A percentile compares a stretch with the other conserved stretches of the same genome.
Conservation (phyloP, 345 rosid species). For the Balakata baccata region DNA sequence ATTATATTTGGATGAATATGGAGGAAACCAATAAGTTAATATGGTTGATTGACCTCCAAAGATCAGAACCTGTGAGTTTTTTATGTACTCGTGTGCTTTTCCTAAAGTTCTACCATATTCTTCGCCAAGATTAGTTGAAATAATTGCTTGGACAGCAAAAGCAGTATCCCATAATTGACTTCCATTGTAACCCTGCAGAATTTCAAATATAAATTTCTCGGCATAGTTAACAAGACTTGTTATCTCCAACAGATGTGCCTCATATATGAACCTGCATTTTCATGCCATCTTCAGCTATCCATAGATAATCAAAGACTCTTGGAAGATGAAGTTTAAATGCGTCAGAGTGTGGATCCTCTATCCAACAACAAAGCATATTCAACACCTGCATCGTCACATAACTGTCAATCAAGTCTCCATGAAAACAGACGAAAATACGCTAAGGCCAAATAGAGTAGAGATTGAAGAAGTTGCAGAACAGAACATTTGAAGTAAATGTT, state of each 20-base stretch:
- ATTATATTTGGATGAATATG: neutral
- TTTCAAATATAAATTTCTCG: too few relatives aligned
- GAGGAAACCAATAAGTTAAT: neutral
- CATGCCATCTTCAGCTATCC: slow-evolving; percentile 99
- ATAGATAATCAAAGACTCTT: slow-evolving; percentile 67
- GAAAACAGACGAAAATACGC: too few relatives aligned
- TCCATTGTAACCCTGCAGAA: slow-evolving; percentile 73
- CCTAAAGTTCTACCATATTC: slow-evolving; percentile 56
- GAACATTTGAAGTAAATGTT: too few relatives aligned
- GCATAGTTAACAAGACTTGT: too few relatives aligned
- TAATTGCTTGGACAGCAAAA: slow-evolving; percentile 73
- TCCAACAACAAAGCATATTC: slow-evolving; percentile 95
- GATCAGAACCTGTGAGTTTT: slow-evolving; percentile 59
- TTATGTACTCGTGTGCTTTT: slow-evolving; percentile 58
- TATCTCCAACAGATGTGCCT: too few relatives aligned
- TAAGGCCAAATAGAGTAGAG: too few relatives aligned
- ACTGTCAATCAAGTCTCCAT: too few relatives aligned
- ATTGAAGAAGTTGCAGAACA: too few relatives aligned
- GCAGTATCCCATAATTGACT: slow-evolving; percentile 89
- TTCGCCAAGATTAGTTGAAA: slow-evolving; percentile 54
- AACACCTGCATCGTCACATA: slow-evolving; percentile 43
- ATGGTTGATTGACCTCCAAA: neutral
- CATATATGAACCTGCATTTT: slow-evolving; percentile 69
- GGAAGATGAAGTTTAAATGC: slow-evolving; percentile 82
- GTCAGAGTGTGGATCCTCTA: slow-evolving; percentile 80